Conservation (phyloP, 129 eudicot species). For the Calendula officinalis region DNA sequence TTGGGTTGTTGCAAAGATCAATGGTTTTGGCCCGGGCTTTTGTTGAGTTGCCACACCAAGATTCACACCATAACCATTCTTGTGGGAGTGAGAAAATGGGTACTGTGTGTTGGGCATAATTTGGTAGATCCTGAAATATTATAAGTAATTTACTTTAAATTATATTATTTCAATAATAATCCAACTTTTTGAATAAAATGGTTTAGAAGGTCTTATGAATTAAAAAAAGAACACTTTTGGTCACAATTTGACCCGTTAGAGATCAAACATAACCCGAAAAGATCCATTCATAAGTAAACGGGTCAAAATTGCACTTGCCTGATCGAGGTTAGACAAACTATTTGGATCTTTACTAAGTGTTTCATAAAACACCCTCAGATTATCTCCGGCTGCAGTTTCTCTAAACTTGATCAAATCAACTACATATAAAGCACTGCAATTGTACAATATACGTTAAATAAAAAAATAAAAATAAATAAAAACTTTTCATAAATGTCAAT, state of each 20-base stretch:
- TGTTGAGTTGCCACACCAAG: slow-evolving; percentile 94
- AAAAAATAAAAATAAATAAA: not conserved
- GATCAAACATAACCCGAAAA: not conserved
- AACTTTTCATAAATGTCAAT: not conserved
- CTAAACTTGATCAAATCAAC: slow-evolving; percentile 85
- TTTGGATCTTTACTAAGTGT: slow-evolving; percentile 94
- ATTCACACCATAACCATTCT: slow-evolving; percentile 99
- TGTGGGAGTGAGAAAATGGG: slow-evolving; percentile 96
- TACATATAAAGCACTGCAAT: slow-evolving; percentile 77
- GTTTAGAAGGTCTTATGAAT: too few relatives aligned
- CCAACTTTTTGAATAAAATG: too few relatives aligned
- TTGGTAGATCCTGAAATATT: slow-evolving; percentile 82
- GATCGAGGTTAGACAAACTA: slow-evolving; percentile 87
- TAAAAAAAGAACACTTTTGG: too few relatives aligned
- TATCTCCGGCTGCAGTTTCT: slow-evolving; percentile 90
- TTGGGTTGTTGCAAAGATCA: slow-evolving; percentile 91
- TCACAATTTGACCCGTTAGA: not conserved
- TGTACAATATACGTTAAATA: not conserved
- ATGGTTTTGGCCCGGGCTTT: slow-evolving; percentile 84
- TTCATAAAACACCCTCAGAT: slow-evolving; percentile 75
- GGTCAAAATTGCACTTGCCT: slow-evolving; percentile 45
- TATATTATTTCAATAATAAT: too few relatives aligned
- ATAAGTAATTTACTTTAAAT: too few relatives aligned
- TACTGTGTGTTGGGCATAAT: slow-evolving; percentile 90
- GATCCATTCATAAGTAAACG: not conserved